phyloP scores from a whole-genome alignment of 495 filamentous ascomycete species.

The Pyronema domesticum region DNA sequence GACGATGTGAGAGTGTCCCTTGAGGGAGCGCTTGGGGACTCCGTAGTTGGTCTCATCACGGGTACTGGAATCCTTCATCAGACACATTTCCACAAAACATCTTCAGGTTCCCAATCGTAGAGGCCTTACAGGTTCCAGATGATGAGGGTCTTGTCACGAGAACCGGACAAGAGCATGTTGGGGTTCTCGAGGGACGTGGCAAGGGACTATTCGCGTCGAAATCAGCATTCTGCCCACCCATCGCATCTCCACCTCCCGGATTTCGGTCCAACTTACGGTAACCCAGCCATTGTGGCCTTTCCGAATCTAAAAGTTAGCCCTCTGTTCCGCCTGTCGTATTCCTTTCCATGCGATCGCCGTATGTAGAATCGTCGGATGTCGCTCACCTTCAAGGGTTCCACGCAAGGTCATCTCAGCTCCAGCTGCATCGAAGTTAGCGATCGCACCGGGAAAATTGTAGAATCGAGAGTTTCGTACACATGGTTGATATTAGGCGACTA shows the following conservation, averaged over 20 bases:
- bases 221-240: background rate
- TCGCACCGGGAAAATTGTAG: slow-evolving; percentile 1
- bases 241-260: background rate
- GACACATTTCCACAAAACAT: slow-evolving; percentile 15
- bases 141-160: slow-evolving; percentile 96
- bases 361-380: slow-evolving; percentile 5
- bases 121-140: slow-evolving; percentile 75
- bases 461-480: slow-evolving; percentile 14
- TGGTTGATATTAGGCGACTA: slow-evolving; percentile 10
- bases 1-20: slow-evolving; percentile 99
- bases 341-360: background rate
- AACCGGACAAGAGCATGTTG: slow-evolving; percentile 98
- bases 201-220: slow-evolving; percentile 35
- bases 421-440: slow-evolving; percentile 14
- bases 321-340: slow-evolving; percentile 6
- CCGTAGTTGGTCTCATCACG: slow-evolving; percentile 94
- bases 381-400: slow-evolving; percentile 25
- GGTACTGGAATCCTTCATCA: slow-evolving; percentile 33
- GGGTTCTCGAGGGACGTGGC: slow-evolving; percentile 99
- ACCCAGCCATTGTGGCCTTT: slow-evolving; percentile 44
- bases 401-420: slow-evolving; percentile 24
- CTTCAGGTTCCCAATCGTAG: background rate
- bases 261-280: slow-evolving; percentile 29
- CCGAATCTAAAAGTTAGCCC: slow-evolving; percentile 8
- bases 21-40: slow-evolving; percentile 93